Evolutionary conservation across 306 rosid genomes (phyloP).

Genomic region (Lathyrus aphaca): DNA sequence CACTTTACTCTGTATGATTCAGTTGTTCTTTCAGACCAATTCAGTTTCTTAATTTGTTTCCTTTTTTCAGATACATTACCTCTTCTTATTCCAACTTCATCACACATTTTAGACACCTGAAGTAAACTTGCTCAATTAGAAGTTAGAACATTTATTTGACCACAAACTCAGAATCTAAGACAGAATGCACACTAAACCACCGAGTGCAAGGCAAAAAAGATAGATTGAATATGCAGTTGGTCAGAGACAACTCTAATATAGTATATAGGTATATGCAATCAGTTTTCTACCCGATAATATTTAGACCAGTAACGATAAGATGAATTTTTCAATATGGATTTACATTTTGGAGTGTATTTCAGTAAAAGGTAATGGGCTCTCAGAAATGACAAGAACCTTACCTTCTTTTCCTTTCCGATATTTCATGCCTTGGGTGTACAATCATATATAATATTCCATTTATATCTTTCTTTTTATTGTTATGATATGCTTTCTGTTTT

Average conservation of each 20-base stretch:
- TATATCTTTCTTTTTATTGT: conserved; percentile 16
- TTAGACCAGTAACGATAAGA: neutral
- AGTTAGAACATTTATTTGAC: conserved; percentile 19
- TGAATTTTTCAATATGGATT: conserved; percentile 4
- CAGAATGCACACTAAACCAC: conserved; percentile 13
- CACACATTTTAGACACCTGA: conserved; percentile 1
- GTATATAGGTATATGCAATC: conserved; percentile 5
- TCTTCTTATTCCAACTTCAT: neutral
- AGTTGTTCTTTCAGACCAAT: neutral
- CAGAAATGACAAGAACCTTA: conserved; percentile 15
- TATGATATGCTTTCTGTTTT: conserved; percentile 34
- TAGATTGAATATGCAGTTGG: conserved; percentile 2
- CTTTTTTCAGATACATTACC: neutral
- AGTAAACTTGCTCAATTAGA: conserved; percentile 10
- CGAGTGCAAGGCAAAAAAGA: neutral
- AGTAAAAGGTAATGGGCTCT: conserved; percentile 1
- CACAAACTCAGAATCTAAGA: conserved; percentile 26
- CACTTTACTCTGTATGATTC: neutral
- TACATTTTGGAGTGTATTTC: conserved; percentile 5
- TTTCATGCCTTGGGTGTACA: conserved; percentile 5
- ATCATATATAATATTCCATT: conserved; percentile 7
- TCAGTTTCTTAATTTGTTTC: conserved; percentile 1
- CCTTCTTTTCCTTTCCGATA: conserved; percentile 11
- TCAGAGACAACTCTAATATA: conserved; percentile 2
- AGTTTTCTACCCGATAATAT: conserved; percentile 26